Percentiles rank a stretch among this genome's conserved stretches.
Conservation (phyloP, 1,284 basidiomycete genomes). For the Kalmanozyma brasiliensis region DNA sequence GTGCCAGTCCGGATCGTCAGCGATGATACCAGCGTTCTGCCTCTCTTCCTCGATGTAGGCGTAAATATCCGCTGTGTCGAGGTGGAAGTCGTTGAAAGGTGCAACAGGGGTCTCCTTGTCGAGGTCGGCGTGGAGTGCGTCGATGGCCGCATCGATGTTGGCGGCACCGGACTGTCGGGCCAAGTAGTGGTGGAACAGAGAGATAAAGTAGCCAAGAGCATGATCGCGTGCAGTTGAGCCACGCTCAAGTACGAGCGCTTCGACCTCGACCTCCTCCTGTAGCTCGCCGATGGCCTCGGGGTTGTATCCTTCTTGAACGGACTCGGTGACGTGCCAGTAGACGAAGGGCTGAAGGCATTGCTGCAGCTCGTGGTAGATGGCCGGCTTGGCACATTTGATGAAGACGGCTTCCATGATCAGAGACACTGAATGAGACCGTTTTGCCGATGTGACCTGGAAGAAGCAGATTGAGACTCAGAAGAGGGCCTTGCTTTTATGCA, state of each 20-base stretch:
- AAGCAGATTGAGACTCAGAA: not conserved
- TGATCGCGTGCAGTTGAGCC: slow-evolving; percentile 26
- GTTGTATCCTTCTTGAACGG: slow-evolving; percentile 28
- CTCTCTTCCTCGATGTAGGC: slow-evolving; percentile 33
- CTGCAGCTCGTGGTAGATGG: slow-evolving; percentile 23
- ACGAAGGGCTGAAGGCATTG: slow-evolving; percentile 36
- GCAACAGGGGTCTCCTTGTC: not conserved
- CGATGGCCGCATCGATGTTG: slow-evolving; percentile 9
- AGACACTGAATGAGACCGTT: not conserved
- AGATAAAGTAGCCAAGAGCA: slow-evolving; percentile 33
- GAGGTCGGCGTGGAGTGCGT: slow-evolving; percentile 10
- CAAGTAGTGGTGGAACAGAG: slow-evolving; percentile 21
- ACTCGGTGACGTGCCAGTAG: slow-evolving; percentile 40
- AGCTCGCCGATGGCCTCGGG: slow-evolving; percentile 27
- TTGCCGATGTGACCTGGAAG: not conserved
- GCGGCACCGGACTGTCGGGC: slow-evolving; percentile 4
- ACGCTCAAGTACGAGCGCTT: slow-evolving; percentile 37
- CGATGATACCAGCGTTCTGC: slow-evolving; percentile 19
- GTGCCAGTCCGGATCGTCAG: slow-evolving; percentile 30
- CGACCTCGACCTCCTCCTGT: slow-evolving; percentile 35
- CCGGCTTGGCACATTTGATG: slow-evolving; percentile 16
- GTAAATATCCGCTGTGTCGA: slow-evolving; percentile 26
- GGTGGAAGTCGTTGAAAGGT: slow-evolving; percentile 13
- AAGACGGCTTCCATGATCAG: slow-evolving; percentile 16
- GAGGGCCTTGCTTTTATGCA: not conserved